Evolutionary conservation across 345 rosid genomes (phyloP).

Genomic region (Euphorbia lathyris): DNA sequence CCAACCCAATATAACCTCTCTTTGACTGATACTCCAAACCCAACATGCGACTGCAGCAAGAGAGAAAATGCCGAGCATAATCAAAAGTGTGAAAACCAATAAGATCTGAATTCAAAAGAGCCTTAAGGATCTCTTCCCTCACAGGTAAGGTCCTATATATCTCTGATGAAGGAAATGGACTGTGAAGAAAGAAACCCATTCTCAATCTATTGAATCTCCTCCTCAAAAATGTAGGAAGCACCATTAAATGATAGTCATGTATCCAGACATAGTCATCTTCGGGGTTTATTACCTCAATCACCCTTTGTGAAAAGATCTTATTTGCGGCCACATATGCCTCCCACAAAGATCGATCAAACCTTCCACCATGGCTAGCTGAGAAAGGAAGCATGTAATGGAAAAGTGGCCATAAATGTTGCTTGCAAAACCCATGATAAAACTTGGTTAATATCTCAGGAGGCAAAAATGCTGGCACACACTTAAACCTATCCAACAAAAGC

Average conservation of each 20-base stretch:
- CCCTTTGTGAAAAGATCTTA: conserved; percentile 67
- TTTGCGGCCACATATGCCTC: conserved; percentile 76
- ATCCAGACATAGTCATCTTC: conserved; percentile 80
- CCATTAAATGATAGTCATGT: conserved; percentile 84
- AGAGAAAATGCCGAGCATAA: conserved; percentile 89
- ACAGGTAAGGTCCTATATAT: conserved; percentile 74
- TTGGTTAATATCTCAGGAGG: conserved; percentile 58
- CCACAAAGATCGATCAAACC: conserved; percentile 71
- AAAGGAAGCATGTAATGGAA: conserved; percentile 79
- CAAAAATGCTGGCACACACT: conserved; percentile 71
- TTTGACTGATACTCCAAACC: conserved; percentile 73
- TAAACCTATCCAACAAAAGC: conserved; percentile 65
- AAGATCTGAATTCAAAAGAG: conserved; percentile 65
- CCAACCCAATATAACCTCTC: conserved; percentile 73
- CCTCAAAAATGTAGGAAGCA: conserved; percentile 69
- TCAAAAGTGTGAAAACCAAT: conserved; percentile 87
- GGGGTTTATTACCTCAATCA: conserved; percentile 69
- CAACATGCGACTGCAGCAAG: conserved; percentile 73
- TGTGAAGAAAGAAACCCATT: conserved; percentile 76
- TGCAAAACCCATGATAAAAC: conserved; percentile 74
- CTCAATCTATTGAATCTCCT: conserved; percentile 60
- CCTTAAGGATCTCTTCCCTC: conserved; percentile 71
- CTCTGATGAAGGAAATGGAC: conserved; percentile 79
- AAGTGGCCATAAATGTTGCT: conserved; percentile 81
- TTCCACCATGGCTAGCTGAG: conserved; percentile 60